Evolutionary conservation across 768 basidiomycete species (phyloP), one percentile per base, ranked within the genome.

Genomic region (Xerocomellus intermedius): DNA sequence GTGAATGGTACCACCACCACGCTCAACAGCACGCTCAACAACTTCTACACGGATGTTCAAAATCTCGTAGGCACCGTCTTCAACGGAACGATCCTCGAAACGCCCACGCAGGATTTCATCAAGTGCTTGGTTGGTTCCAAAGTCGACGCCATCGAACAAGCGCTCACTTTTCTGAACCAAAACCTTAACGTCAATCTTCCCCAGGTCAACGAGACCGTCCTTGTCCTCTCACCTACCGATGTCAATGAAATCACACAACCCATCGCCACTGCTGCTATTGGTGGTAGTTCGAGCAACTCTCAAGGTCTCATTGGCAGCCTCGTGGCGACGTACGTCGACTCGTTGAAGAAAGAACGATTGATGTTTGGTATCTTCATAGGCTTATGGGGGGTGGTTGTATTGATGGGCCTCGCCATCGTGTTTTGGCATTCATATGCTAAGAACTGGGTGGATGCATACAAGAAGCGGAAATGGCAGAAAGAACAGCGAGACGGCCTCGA

Each of bases 51-150:
- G 52, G 94, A 93, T 47, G 74, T 99, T 32, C 90, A 96, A 71
- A 77, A 80, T 42, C 78, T 82, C 7, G 91, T 98, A n/a, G 74
- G 78, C 51, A 77, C 79, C 1, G 81, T 94, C 9, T 95, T 98
- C 70, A 87, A 90, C 44, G 85, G 85, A 8, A 95, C 94, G 5
- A 81, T 94, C 61, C 82, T 98, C 33, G 85, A 90, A 62, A 66
- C 75, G 3, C 92, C 94, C 0, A 82, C 90, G 12, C 88, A 91
- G 63, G 92, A 91, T 49, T 97, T 98, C 66, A 74, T 97, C 65
- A 82, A 77, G 64, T 98, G 96, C 67, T 79, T 98, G 65, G 81
- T 98, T 61, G 96, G 96, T n/a, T 80, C 81, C 56, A 98, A 98
- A 69, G 86, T 98, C 44, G 76, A 85, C 52, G 91, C 87, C 10